Percentiles rank a stretch among this genome's conserved stretches.
Conservation (phyloP, 495 filamentous ascomycete genomes). For the Penicillium alfredii region DNA sequence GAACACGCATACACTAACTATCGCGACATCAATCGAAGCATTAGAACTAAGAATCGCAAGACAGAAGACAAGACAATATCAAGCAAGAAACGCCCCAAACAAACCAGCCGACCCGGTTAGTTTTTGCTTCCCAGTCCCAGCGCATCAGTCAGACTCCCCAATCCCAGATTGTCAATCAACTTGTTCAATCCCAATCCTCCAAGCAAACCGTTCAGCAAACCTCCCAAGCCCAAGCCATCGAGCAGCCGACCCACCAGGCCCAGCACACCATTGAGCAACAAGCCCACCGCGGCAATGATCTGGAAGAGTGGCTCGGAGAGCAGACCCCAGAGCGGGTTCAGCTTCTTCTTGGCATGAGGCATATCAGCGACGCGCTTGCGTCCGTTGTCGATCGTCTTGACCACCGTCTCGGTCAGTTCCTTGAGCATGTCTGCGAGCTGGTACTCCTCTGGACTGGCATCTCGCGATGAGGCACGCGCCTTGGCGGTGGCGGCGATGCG, state of each 20-base stretch:
- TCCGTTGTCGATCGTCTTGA: slow-evolving; percentile 77
- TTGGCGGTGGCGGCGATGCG: slow-evolving; percentile 81
- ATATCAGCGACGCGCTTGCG: slow-evolving; percentile 83
- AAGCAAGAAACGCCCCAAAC: not conserved
- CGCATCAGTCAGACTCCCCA: slow-evolving; percentile 54
- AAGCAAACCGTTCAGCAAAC: slow-evolving; percentile 70
- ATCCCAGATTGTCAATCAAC: slow-evolving; percentile 66
- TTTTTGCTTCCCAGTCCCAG: slow-evolving; percentile 44
- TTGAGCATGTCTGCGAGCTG: slow-evolving; percentile 77
- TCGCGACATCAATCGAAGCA: too few species aligned
- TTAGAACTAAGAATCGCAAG: too few species aligned
- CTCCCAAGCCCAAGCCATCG: slow-evolving; percentile 78
- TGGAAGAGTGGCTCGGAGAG: slow-evolving; percentile 82
- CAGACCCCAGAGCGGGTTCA: slow-evolving; percentile 82
- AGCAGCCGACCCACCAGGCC: slow-evolving; percentile 74
- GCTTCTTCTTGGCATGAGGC: slow-evolving; percentile 89
- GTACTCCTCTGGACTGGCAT: slow-evolving; percentile 84
- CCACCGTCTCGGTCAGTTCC: slow-evolving; percentile 57
- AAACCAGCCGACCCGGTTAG: slow-evolving; percentile 3
- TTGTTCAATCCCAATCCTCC: slow-evolving; percentile 76
- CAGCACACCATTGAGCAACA: slow-evolving; percentile 77
- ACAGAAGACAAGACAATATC: not conserved
- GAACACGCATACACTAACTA: too few species aligned
- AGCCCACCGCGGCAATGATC: slow-evolving; percentile 85
- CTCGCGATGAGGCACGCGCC: slow-evolving; percentile 68